A percentile compares a stretch with the other conserved stretches of the same genome.
phyloP scores from a whole-genome alignment of 129 eudicot species.

The Gnaphalium uliginosum region DNA sequence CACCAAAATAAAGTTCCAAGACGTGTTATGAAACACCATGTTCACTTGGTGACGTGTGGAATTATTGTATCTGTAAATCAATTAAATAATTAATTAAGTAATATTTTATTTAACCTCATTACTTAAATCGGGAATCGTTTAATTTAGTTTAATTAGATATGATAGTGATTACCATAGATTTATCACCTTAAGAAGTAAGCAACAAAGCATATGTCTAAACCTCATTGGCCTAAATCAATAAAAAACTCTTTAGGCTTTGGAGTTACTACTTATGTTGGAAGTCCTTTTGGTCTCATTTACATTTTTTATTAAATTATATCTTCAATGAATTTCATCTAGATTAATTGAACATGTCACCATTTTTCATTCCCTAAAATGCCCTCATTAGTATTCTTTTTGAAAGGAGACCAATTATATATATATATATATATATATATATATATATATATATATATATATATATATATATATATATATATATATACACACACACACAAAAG shows the following conservation, averaged over 20 bases:
- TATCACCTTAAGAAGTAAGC: conserved; percentile 37
- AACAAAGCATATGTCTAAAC: conserved; percentile 28
- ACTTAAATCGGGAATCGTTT: conserved; percentile 29
- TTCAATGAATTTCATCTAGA: conserved; percentile 26
- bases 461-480: too few species aligned
- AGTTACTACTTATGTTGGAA: conserved; percentile 21
- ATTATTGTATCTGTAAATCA: conserved; percentile 20
- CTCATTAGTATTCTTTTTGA: too few species aligned
- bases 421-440: too few species aligned
- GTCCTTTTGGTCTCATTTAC: conserved; percentile 14
- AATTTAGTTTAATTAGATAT: conserved; percentile 18
- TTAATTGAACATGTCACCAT: conserved; percentile 12
- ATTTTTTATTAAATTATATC: conserved; percentile 7
- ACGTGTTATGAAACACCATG: conserved; percentile 34
- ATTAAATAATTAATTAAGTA: conserved; percentile 30
- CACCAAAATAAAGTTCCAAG: conserved; percentile 15
- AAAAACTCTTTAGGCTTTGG: conserved; percentile 31
- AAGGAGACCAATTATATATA: too few species aligned
- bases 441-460: too few species aligned
- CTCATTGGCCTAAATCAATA: conserved; percentile 25
- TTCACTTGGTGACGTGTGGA: conserved; percentile 38
- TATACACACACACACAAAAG: too few species aligned
- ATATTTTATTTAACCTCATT: conserved; percentile 27
- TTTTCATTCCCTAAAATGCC: not conserved
- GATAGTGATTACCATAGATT: conserved; percentile 36